Percentiles rank a stretch among this genome's conserved stretches.
Conservation (phyloP, 257 asterid species). For the Jacaranda mimosifolia region DNA sequence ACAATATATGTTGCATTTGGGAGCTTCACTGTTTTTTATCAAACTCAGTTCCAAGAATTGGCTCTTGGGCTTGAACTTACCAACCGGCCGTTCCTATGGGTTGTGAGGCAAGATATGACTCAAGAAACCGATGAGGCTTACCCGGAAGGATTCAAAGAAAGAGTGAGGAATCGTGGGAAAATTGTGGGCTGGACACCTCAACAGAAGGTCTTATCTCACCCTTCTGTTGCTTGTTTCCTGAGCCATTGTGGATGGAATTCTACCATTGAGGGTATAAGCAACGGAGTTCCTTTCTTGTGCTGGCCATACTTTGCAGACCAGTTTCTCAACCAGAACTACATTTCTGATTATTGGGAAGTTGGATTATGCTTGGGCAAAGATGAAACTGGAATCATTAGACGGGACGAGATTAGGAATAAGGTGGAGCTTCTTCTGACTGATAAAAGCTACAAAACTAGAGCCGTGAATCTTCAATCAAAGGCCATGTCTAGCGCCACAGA, state of each 20-base stretch:
- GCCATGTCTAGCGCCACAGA: conserved; percentile 12
- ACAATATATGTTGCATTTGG: conserved; percentile 67
- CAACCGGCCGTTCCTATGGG: conserved; percentile 55
- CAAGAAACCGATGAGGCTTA: background rate
- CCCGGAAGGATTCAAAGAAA: conserved; percentile 45
- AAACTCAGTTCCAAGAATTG: conserved; percentile 56
- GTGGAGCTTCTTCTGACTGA: conserved; percentile 40
- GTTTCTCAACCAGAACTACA: conserved; percentile 44
- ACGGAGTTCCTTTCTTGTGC: conserved; percentile 51
- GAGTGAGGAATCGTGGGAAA: conserved; percentile 37
- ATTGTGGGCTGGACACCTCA: conserved; percentile 55
- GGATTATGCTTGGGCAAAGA: conserved; percentile 48
- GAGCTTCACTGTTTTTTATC: conserved; percentile 55
- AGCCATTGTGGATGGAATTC: conserved; percentile 62
- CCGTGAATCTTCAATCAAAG: conserved; percentile 39
- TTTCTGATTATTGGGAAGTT: conserved; percentile 44
- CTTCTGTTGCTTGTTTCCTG: conserved; percentile 46
- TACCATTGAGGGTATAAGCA: conserved; percentile 46
- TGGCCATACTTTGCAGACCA: conserved; percentile 60
- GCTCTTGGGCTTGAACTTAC: conserved; percentile 58
- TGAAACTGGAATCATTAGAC: conserved; percentile 37
- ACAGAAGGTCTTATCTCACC: conserved; percentile 50
- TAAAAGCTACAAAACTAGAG: conserved; percentile 38
- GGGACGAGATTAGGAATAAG: conserved; percentile 45
- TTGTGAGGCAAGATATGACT: conserved; percentile 48